These are phyloP conservation scores for Globisporangium cylindrosporum DNA, from an alignment of 352 stramenopile genomes.

Conservation along the genomic window DNA sequence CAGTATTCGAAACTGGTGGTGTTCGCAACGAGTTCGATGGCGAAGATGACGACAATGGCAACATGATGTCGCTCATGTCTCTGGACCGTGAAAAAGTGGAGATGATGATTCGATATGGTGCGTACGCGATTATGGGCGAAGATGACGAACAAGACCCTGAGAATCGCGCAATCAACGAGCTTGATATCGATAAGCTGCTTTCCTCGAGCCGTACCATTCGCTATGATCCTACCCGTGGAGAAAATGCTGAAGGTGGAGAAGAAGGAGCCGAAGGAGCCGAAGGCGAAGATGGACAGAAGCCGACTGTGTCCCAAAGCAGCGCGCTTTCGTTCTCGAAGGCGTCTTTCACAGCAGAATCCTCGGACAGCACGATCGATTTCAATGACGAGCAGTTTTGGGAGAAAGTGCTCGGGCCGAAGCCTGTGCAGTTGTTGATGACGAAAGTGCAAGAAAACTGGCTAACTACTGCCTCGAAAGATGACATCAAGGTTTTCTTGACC, in stretches of 20 bases:
- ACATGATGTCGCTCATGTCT: slow-evolving; percentile 91
- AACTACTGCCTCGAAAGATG: slow-evolving; percentile 62
- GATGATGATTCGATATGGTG: slow-evolving; percentile 97
- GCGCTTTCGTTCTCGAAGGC: slow-evolving; percentile 88
- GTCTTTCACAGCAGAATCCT: slow-evolving; percentile 83
- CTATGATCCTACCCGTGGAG: slow-evolving; percentile 73
- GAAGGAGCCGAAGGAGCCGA: slow-evolving; percentile 41
- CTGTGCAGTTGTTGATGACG: slow-evolving; percentile 83
- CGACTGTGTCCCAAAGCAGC: slow-evolving; percentile 43
- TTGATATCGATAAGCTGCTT: slow-evolving; percentile 86
- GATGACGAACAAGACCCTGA: slow-evolving; percentile 92
- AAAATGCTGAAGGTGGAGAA: slow-evolving; percentile 38
- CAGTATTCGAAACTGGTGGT: slow-evolving; percentile 94
- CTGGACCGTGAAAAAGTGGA: slow-evolving; percentile 98
- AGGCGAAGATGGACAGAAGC: slow-evolving; percentile 26
- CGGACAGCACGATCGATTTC: slow-evolving; percentile 87
- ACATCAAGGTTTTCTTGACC: slow-evolving; percentile 80
- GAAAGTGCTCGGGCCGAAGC: slow-evolving; percentile 86
- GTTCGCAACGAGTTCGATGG: slow-evolving; percentile 92
- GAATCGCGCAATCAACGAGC: slow-evolving; percentile 87
- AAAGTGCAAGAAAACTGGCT: slow-evolving; percentile 87
- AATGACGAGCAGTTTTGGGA: slow-evolving; percentile 92
- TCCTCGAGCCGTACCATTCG: slow-evolving; percentile 85
- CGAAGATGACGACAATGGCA: slow-evolving; percentile 91
- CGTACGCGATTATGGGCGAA: slow-evolving; percentile 97